Evolutionary conservation across 768 basidiomycete genomes (phyloP).

Genomic region (Boletus subcaerulescens): DNA sequence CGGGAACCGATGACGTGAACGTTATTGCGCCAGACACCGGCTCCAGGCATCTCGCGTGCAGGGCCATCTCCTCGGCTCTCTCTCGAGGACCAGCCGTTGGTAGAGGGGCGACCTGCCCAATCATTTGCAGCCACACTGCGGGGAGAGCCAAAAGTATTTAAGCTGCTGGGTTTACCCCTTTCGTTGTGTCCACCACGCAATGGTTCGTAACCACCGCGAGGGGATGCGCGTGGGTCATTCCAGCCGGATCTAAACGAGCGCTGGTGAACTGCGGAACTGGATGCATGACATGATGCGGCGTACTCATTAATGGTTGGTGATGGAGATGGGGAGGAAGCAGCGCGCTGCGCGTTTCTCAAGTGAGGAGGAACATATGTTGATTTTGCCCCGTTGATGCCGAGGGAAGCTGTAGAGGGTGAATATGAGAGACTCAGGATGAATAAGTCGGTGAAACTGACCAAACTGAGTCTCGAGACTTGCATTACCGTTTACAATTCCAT

Average conservation of each 20-base stretch:
- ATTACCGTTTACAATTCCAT: conserved; percentile 83
- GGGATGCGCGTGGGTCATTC: conserved; percentile 71
- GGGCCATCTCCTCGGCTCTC: conserved; percentile 35
- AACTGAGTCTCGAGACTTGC: conserved; percentile 73
- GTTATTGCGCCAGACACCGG: conserved; percentile 86
- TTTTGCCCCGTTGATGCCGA: conserved; percentile 66
- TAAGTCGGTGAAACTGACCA: conserved; percentile 42
- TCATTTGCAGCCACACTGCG: conserved; percentile 35
- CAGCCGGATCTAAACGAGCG: conserved; percentile 56
- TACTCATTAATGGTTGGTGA: conserved; percentile 50
- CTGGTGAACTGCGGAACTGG: conserved; percentile 13
- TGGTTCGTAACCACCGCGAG: conserved; percentile 46
- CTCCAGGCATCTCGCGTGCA: conserved; percentile 47
- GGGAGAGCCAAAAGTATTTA: conserved; percentile 37
- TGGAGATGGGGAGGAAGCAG: conserved; percentile 53
- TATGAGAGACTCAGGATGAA: neutral
- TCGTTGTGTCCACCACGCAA: conserved; percentile 41
- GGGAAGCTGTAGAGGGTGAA: conserved; percentile 51
- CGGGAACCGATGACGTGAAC: conserved; percentile 79
- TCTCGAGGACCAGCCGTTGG: conserved; percentile 37
- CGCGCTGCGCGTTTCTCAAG: conserved; percentile 82
- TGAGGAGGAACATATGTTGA: conserved; percentile 89
- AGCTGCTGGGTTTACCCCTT: conserved; percentile 38
- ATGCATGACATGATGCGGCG: conserved; percentile 22
- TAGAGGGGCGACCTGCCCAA: conserved; percentile 41